Base-by-base conservation (phyloP, 1,284 basidiomycete genomes). In the Marasmius sp. region DNA sequence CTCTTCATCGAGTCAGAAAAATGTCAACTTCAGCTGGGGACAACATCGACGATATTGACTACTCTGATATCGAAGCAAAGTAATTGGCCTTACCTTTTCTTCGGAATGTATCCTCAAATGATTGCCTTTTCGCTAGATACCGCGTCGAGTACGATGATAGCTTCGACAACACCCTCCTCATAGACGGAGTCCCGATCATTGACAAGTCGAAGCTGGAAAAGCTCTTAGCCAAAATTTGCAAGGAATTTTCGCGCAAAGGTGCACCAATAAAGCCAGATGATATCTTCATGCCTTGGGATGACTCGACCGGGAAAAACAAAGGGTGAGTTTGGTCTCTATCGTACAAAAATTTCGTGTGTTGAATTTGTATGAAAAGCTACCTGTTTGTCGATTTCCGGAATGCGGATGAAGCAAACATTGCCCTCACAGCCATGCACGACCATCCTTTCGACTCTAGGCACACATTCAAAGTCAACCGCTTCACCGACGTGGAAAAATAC, bases 21-120 rank as follows among this genome's bases (percentile, higher is more conserved):
- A 81, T 80, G 78, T 70, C 78, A 62, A 72, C 64, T 34, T 65
- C 65, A 37, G 71, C 72, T 54, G 47, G 22, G 12, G 68, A 76
- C 65, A 69, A 75, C 62, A 85, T 88, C 65, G 89, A 92, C 61
- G 90, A 87, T 61, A 93, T 97, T 68, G 93, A 98, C 75, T 98
- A 91, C 75, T 87, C 91, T 60, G 96, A 98, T 74, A 97, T 99
- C 68, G 96, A 98, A 74, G 86, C 85, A 78, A 93, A 94, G 94
- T 97, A 67, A 64, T 85, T 77, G 8, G 4, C 58, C 18, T 14
- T 22, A 50, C 43, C 41, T 33, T 50, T 50, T 45, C 49, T 27
- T 50, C 7, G 12, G 37, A 16, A 34, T 27, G 7, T 20, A 47
- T 43, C 52, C 45, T 34, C 33, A 45, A 49, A 20, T 10, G 27